Evolutionary conservation across 805 yeast species (phyloP).

Genomic region (Ogataea parapolymorpha): DNA sequence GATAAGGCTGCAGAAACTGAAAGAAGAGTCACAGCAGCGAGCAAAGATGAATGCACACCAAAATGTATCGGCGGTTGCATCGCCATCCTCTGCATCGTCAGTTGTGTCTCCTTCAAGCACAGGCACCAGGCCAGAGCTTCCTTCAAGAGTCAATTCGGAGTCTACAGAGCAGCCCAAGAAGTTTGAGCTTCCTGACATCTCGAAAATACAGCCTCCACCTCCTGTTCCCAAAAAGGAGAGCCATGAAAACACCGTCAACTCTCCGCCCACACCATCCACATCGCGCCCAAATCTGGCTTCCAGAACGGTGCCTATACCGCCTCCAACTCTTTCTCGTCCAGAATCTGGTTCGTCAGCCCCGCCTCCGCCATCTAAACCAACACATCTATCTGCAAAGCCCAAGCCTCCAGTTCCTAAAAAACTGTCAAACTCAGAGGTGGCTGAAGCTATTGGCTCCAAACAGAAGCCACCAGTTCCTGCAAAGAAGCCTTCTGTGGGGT

Average conservation of each 20-base stretch:
- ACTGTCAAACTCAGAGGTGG: background rate
- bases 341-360: background rate
- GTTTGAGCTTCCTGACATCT: constrained; percentile 25
- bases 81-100: constrained; percentile 6
- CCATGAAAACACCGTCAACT: background rate
- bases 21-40: constrained; percentile 27
- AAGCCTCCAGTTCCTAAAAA: constrained; percentile 13
- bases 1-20: constrained; percentile 25
- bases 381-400: constrained; percentile 3
- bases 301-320: background rate
- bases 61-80: background rate
- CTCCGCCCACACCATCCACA: background rate
- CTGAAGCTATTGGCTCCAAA: constrained; percentile 1
- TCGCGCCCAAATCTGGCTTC: too few species aligned
- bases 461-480: constrained; percentile 15
- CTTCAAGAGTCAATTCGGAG: constrained; percentile 12
- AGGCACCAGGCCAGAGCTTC: constrained; percentile 10
- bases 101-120: constrained; percentile 8
- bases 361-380: constrained; percentile 21
- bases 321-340: constrained; percentile 2
- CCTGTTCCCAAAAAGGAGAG: constrained; percentile 14
- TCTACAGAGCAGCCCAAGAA: constrained; percentile 15
- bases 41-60: constrained; percentile 20
- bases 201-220: constrained; percentile 31
- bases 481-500: constrained; percentile 12